Base-by-base conservation (phyloP, 805 yeast species). In the Teunomyces kruisii region DNA sequence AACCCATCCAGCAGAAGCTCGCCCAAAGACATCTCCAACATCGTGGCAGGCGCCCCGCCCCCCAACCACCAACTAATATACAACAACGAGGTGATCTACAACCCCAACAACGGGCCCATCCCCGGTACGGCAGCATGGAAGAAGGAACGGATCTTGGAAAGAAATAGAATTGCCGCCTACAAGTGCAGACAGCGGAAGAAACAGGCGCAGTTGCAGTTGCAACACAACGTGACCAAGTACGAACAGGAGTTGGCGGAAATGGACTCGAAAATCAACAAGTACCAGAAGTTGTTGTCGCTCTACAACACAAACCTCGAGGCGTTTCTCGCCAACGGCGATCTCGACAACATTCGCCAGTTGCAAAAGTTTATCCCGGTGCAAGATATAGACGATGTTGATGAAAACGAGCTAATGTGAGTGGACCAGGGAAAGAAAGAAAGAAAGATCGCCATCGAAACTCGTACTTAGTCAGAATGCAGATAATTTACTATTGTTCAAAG, bases 61-160 rank as follows among this genome's bases (percentile, higher is more conserved):
- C 82, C 82, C 14, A 70, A 75, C 47, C 78, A 74, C 47, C 79
- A 65, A 50, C 57, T 79, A n/a, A 61, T 78, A 4, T 79, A 79
- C 57, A 76, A 78, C 53, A 76, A 79, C 54, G 80, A 79, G 57
- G 75, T 79, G 15, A 78, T 79, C 8, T 79, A 68, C 53, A 72
- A 77, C 54, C 78, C 81, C 9, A 63, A 77, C 59, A 67, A 73
- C 45, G 81, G 81, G 4, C 80, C 83, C 1, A 72, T 78, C 16
- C 86, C 86, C 1, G 87, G 87, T 44, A 79, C 74, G 13, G 78
- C 78, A 45, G 87, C 67, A 64, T 87, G 71, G 96, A 88, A 66
- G 78, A 84, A 67, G 49, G 84, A 81, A 22, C 61, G 86, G 39
- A 56, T 82, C 14, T 61, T 82, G 45, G 86, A 82, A 54, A 63